These are phyloP conservation scores for Talaromyces islandicus DNA, from an alignment of 2,329 filamentous ascomycete genomes.

Conservation along the genomic window DNA sequence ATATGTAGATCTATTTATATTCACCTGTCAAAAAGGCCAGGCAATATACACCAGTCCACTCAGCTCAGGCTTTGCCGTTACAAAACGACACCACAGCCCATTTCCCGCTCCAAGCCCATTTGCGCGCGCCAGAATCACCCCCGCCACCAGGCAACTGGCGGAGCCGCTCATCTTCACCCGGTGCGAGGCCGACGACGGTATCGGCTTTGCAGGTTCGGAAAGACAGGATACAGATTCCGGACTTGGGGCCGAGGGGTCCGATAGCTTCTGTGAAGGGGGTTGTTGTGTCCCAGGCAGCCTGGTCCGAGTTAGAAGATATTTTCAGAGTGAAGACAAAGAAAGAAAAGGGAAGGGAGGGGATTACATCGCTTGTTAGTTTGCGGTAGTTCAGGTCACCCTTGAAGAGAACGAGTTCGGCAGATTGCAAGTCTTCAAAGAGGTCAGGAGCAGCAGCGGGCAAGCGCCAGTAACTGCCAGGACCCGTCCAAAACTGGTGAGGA, in stretches of 20 bases:
- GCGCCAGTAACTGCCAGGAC: slow-evolving; percentile 81
- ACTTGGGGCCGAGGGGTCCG: slow-evolving; percentile 74
- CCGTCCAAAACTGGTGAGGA: slow-evolving; percentile 88
- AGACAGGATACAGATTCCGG: slow-evolving; percentile 77
- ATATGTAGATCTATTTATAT: not conserved
- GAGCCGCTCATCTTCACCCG: slow-evolving; percentile 77
- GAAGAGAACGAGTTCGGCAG: slow-evolving; percentile 84
- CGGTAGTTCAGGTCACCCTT: slow-evolving; percentile 97
- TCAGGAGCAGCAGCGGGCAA: slow-evolving; percentile 63
- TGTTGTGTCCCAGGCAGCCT: slow-evolving; percentile 77
- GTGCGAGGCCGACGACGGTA: slow-evolving; percentile 79
- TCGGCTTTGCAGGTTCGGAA: slow-evolving; percentile 95
- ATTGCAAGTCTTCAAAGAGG: slow-evolving; percentile 70
- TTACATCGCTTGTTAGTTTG: slow-evolving; percentile 83
- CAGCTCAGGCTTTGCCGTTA: slow-evolving; percentile 51
- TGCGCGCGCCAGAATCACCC: slow-evolving; percentile 62
- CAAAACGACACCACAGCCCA: slow-evolving; percentile 92
- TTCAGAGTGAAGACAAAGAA: not conserved
- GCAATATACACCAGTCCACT: not conserved
- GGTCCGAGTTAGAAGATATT: not conserved
- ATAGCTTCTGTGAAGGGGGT: slow-evolving; percentile 81
- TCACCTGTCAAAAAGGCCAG: too few species aligned
- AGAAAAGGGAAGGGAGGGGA: slow-evolving; percentile 25
- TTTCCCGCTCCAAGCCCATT: slow-evolving; percentile 95
- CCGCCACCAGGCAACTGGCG: slow-evolving; percentile 62